Base-by-base conservation (phyloP, 257 asterid genomes). In the Penstemon barbatus region DNA sequence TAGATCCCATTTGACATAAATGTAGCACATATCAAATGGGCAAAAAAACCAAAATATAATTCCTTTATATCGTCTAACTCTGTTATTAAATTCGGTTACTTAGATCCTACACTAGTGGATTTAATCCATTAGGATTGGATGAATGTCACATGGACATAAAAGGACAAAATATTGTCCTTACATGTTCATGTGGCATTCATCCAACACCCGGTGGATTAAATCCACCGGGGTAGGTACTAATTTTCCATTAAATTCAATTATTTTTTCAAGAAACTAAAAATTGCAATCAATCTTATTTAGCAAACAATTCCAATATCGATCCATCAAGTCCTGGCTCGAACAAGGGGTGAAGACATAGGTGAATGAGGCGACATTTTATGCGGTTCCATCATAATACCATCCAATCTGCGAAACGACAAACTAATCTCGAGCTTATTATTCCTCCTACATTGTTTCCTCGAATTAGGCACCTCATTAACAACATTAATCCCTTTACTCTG, bases 301-400 rank as follows among this genome's bases (percentile, higher is more conserved):
- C 8, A 36, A 6, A 56, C 33, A 25, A 25, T 25, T 25, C 33
- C 33, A 25, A 25, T 25, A 25, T 25, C 33, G 33, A 25, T 25
- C 33, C 48, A 36, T 75, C 77, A 86, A 52, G 80, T 82, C 81
- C 73, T 81, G 6, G 90, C 94, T 5, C 88, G 87, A 66, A 89
- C 96, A 0, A 92, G 88, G 36, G 98, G 98, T 36, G 98, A 92
- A 25, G 86, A 46, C 86, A 91, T 82, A 3, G 91, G 95, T n/a
- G 97, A 90, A 43, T 87, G 96, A 61, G 93, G 91, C 7, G 96
- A 85, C 81, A 79, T 74, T 67, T 57, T 77, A 52, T 62, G 74
- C 0, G 82, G 63, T 7, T 55, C 41, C 87, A 68, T 79, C 61
- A 77, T 78, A 10, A 79, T 70, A 41, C 83, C 97, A 4, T 87